These are phyloP conservation scores for Naganishia kalamii DNA, from an alignment of 768 basidiomycete genomes.

Conservation along the genomic window DNA sequence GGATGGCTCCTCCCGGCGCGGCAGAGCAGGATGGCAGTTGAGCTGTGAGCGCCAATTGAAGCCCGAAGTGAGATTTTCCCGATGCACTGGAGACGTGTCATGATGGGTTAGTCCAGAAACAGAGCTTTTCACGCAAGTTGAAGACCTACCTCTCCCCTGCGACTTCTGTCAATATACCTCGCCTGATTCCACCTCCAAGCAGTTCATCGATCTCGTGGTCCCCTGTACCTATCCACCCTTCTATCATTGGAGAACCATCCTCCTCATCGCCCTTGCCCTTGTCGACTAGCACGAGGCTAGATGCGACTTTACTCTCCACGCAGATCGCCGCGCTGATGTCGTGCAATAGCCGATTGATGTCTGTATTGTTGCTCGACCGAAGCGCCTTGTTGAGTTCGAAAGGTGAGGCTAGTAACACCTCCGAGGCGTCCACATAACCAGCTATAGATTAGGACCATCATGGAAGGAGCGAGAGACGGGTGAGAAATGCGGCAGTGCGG, in stretches of 20 bases:
- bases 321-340: conserved; percentile 52
- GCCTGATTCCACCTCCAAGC: conserved; percentile 71
- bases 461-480: neutral
- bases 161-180: conserved; percentile 79
- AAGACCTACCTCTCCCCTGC: conserved; percentile 72
- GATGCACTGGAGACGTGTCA: conserved; percentile 60
- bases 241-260: neutral
- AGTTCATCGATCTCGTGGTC: conserved; percentile 62
- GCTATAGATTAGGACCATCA: conserved; percentile 17
- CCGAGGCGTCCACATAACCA: conserved; percentile 28
- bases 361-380: conserved; percentile 45
- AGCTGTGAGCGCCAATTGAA: conserved; percentile 72
- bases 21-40: conserved; percentile 56
- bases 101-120: too few species aligned
- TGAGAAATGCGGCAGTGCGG: neutral
- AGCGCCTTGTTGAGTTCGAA: conserved; percentile 32
- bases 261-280: conserved; percentile 43
- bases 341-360: conserved; percentile 65
- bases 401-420: conserved; percentile 30
- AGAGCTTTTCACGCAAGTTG: neutral
- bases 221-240: conserved; percentile 61
- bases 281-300: conserved; percentile 32
- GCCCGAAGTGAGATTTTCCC: conserved; percentile 86
- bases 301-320: conserved; percentile 49
- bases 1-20: conserved; percentile 47